Percentiles rank a stretch among this genome's conserved stretches.
These are phyloP conservation scores for Paspalum notatum DNA, from an alignment of 176 grass and related monocot genomes.

Conservation along the genomic window DNA sequence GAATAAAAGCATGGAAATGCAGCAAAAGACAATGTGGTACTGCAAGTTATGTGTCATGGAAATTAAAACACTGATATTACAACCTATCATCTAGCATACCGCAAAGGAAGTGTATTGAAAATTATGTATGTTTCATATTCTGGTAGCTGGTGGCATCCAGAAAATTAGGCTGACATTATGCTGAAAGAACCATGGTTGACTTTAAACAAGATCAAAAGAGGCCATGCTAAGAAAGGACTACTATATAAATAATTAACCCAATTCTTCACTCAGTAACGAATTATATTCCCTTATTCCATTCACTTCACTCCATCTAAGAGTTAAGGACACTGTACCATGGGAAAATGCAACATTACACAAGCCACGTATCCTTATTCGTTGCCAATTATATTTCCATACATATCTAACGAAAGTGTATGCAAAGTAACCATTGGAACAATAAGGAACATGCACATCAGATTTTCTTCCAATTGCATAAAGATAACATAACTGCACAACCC, in stretches of 20 bases:
- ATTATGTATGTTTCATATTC: neutral
- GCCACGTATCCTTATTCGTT: neutral
- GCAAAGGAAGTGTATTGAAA: neutral
- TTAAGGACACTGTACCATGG: neutral
- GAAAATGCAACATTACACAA: slow-evolving; percentile 7
- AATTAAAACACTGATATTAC: neutral
- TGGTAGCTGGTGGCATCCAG: neutral
- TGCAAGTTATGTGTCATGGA: neutral
- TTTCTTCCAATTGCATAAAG: slow-evolving; percentile 17
- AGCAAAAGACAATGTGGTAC: neutral
- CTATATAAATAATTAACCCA: slow-evolving; percentile 2
- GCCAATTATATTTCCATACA: slow-evolving; percentile 1
- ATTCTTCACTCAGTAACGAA: neutral
- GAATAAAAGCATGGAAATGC: slow-evolving; percentile 7
- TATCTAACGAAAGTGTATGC: slow-evolving; percentile 9
- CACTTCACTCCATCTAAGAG: neutral
- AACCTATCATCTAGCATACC: neutral
- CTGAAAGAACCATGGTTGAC: neutral
- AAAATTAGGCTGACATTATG: slow-evolving; percentile 16
- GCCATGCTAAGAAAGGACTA: slow-evolving; percentile 6
- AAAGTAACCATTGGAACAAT: slow-evolving; percentile 13
- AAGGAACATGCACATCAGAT: slow-evolving; percentile 23
- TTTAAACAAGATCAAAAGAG: slow-evolving; percentile 25
- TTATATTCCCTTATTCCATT: slow-evolving; percentile 13
- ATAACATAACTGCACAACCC: slow-evolving; percentile 9